Evolutionary conservation across 1,139 yeast genomes (phyloP), one percentile per base, ranked within the genome.

Genomic region (Debaryomycetaceae sp.): DNA sequence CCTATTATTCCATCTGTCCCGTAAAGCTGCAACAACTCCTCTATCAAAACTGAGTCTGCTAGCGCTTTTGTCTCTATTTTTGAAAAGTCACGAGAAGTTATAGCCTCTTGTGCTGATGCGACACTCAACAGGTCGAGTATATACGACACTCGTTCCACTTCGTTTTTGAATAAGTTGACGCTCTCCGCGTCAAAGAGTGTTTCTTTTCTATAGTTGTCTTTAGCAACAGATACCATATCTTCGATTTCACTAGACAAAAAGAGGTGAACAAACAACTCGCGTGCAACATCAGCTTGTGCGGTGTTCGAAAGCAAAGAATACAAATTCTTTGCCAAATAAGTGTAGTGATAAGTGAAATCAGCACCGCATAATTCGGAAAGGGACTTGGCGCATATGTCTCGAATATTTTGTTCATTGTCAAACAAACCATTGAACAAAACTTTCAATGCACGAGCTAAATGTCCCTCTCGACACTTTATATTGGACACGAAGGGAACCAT

Each of bases 371-470:
- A 47, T 17, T 42, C n/a, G 3, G 68, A 59, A 11, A 76, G 49
- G 44, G 62, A 63, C 3, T 50, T 38, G 0, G 81, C 62, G 0
- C 80, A 70, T 3, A 56, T 24, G 1, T 53, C 49, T 52, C 86
- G 63, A 9, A 81, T 65, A 7, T 66, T 75, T 6, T 69, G 74
- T 50, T 83, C 87, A 55, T 85, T 93, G 58, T 86, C 95, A 42
- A 72, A 67, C 14, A 49, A 34, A 27, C 43, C 45, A 11, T 39
- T 38, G 17, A 48, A 39, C 4, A 50, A 36, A n/a, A 45, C 33
- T 20, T 51, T 41, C 6, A 43, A 31, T 1, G 49, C 41, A 46
- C 49, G 41, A 49, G 63, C 24, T 59, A 45, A 8, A 57, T 50
- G 17, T 11, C 9, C 24, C 13, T 24, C 36, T n/a, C 37, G 33